Evolutionary conservation across 2,329 filamentous ascomycete species (phyloP), one percentile per base, ranked within the genome.

Genomic region (Neofusicoccum sp.): DNA sequence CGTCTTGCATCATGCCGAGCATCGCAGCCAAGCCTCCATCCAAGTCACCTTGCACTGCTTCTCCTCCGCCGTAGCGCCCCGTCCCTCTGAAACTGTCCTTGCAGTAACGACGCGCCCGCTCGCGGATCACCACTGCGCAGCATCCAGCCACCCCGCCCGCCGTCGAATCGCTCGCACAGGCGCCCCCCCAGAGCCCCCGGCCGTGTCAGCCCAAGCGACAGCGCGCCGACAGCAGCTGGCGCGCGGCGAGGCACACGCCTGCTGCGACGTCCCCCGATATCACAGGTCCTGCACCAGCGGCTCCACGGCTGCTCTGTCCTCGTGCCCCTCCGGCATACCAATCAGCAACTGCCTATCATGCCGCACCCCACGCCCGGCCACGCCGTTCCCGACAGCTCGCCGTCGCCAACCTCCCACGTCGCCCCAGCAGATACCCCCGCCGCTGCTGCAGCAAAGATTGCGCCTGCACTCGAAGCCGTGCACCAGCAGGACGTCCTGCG

Each of bases 401-500:
- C 48, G 20, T 57, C 61, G 53, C 65, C 70, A 43, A 63, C 60
- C 49, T 64, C 65, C 57, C 65, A 63, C 36, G 53, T 30, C n/a
- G 60, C 16, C 28, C 16, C 33, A n/a, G 44, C 51, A 38, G 40
- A 34, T 20, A 24, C 56, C 31, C 41, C 57, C 26, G 44, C 57
- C 49, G 49, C 56, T 33, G 60, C 65, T 58, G 65, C 63, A 58
- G 65, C 63, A 30, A 67, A 66, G 62, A 71, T 65, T 66, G 70
- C 68, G 44, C 66, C 69, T 40, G 63, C 68, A 62, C 61, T 68
- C 28, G 66, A 68, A n/a, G 64, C 65, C 45, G 33, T 61, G 11
- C 53, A 30, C 14, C 28, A 51, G 26, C 63, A 61, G 26, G 59
- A 71, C 24, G 72, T 69, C 51, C 63, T 64, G 57, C 70, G 73